Evolutionary conservation across 306 rosid genomes (phyloP).

Genomic region (Senna tora): DNA sequence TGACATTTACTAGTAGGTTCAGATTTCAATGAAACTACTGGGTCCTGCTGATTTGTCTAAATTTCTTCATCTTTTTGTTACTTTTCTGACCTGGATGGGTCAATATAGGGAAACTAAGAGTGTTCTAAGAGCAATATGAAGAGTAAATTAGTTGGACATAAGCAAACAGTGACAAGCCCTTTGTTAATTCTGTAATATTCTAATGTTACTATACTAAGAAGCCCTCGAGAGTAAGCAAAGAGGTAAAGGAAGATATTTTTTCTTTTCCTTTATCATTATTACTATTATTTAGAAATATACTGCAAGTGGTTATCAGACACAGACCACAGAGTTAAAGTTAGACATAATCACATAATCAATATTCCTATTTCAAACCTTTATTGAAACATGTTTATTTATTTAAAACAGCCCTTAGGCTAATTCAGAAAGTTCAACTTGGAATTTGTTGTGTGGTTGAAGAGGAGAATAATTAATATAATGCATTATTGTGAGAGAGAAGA

Average conservation of each 20-base stretch:
- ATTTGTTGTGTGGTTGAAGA: constrained; percentile 2
- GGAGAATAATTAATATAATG: not conserved
- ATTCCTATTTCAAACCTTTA: not conserved
- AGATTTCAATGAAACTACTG: not conserved
- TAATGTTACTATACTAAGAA: not conserved
- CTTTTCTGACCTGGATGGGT: not conserved
- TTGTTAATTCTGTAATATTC: not conserved
- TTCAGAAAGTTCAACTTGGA: not conserved
- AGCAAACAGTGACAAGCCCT: not conserved
- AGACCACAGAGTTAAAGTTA: not conserved
- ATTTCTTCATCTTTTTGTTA: not conserved
- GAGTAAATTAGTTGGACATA: not conserved
- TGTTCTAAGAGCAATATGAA: not conserved
- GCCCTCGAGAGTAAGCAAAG: not conserved
- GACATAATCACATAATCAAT: not conserved
- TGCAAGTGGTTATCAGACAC: not conserved
- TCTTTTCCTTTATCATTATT: not conserved
- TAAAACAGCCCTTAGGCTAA: not conserved
- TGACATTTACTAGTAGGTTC: constrained; percentile 20
- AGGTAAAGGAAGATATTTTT: not conserved
- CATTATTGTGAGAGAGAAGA: constrained; percentile 1
- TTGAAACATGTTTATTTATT: no score
- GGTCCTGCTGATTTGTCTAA: not conserved
- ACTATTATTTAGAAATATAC: not conserved
- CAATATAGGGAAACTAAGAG: not conserved